Percentiles rank a stretch among this genome's conserved stretches.
These are phyloP conservation scores for Fagus sylvatica DNA, from an alignment of 306 rosid genomes.

Conservation along the genomic window DNA sequence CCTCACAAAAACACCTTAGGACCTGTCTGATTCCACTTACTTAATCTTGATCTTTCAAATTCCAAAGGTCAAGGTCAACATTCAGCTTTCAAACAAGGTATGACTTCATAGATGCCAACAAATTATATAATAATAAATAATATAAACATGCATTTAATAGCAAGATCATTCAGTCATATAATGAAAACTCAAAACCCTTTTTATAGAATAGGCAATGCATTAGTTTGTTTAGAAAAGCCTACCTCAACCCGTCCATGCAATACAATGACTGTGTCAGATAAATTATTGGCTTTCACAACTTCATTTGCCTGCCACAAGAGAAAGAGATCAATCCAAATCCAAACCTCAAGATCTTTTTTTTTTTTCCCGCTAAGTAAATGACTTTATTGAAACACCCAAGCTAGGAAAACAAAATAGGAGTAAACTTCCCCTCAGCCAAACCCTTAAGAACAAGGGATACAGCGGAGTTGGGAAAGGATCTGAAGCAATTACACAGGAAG, in stretches of 20 bases:
- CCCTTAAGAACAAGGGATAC: too few species aligned
- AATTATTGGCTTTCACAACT: constrained; percentile 89
- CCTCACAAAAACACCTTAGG: neutral
- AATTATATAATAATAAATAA: constrained; percentile 10
- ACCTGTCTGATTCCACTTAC: neutral
- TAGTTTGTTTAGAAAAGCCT: constrained; percentile 31
- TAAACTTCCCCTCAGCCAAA: too few species aligned
- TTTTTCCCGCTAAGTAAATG: neutral
- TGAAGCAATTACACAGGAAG: too few species aligned
- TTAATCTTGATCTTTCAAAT: neutral
- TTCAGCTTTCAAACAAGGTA: neutral
- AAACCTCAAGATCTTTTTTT: constrained; percentile 6
- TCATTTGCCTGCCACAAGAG: constrained; percentile 77
- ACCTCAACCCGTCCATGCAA: constrained; percentile 99
- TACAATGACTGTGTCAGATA: constrained; percentile 72
- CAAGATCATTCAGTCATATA: constrained; percentile 3
- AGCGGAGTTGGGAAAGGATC: too few species aligned
- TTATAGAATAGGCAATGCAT: constrained; percentile 15
- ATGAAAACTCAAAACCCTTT: neutral
- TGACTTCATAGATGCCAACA: neutral
- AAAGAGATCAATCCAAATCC: constrained; percentile 31
- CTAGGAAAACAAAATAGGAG: too few species aligned
- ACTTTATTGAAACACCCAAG: too few species aligned
- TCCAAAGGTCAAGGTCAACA: neutral
- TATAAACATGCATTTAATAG: constrained; percentile 2